Base-by-base conservation (phyloP, 2,329 filamentous ascomycete species). In the Talaromyces rugulosus region DNA sequence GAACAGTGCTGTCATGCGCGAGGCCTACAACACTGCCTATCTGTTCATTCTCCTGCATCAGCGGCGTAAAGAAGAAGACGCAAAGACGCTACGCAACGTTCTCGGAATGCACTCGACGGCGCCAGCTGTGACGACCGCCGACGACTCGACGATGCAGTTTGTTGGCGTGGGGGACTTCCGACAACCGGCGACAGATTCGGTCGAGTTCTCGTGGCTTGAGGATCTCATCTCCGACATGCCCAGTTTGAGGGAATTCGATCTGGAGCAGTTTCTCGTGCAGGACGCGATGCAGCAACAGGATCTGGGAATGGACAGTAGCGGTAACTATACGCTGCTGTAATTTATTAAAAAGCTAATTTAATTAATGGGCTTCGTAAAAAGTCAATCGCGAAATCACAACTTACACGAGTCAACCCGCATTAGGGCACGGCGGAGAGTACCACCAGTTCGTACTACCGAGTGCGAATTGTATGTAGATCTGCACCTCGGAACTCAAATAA, bases 11-110 rank as follows among this genome's bases (percentile, higher is more conserved):
- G 77, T 78, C 1, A 81, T 83, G 63, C 79, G 79, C 5, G 84
- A 86, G 65, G 83, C 83, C 0, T 73, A 84, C 18, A 81, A 80
- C 14, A 85, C 83, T 0, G 83, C 84, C 0, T 83, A 81, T 12
- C 70, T 85, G 28, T 75, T 87, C 16, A 77, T 86, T 11, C 70
- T 81, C 0, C 71, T 86, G 51, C 82, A 85, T 47, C 81, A 84
- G 31, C 52, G 57, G 61, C 74, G 78, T 6, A 83, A 82, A 58
- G 79, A 83, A 62, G 79, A 81, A 59, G 74, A 76, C 61, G 74
- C 72, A 3, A 63, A 65, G 18, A 68, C 67, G 18, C 68, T 84
- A 5, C 69, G 68, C 0, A 72, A 78, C n/a, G 73, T 81, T 0
- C 63, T 81, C 7, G 70, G 74, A 42, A 68, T 65, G 0, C 77